Percentiles rank a stretch among this genome's conserved stretches.
These are phyloP conservation scores for Backusella luteola DNA, from an alignment of 192 early-diverging fungal species.

Conservation along the genomic window DNA sequence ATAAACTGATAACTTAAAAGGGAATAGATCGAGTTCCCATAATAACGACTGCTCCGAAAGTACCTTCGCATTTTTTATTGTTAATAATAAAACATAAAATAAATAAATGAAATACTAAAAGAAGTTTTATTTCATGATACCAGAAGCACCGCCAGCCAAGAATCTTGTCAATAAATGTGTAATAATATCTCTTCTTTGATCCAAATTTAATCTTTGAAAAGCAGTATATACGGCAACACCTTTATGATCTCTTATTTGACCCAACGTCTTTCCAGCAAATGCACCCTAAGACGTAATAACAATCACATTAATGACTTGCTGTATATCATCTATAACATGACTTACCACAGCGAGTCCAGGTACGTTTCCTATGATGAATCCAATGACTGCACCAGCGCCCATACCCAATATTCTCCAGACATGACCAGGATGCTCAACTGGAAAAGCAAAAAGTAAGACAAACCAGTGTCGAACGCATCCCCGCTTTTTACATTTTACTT, in stretches of 20 bases:
- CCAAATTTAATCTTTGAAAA: constrained; percentile 21
- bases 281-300: constrained; percentile 40
- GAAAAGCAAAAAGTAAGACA: not conserved
- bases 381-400: constrained; percentile 30
- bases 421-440: constrained; percentile 27
- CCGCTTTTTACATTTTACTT: not conserved
- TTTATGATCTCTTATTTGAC: constrained; percentile 61
- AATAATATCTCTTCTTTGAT: constrained; percentile 31
- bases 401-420: constrained; percentile 33
- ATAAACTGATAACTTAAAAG: not conserved
- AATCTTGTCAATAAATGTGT: constrained; percentile 27
- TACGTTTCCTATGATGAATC: constrained; percentile 32
- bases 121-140: constrained; percentile 21
- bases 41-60: not conserved
- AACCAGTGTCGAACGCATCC: not conserved
- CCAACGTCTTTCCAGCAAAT: constrained; percentile 59
- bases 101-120: not conserved
- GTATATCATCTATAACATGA: not conserved
- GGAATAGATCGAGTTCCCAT: not conserved
- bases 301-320: not conserved
- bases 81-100: not conserved
- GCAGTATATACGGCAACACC: constrained; percentile 40
- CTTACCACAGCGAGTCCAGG: constrained; percentile 32
- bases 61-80: not conserved
- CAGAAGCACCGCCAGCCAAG: constrained; percentile 15